Evolutionary conservation across 208 protist genomes (phyloP).

Genomic region (Trichomonas tenax): DNA sequence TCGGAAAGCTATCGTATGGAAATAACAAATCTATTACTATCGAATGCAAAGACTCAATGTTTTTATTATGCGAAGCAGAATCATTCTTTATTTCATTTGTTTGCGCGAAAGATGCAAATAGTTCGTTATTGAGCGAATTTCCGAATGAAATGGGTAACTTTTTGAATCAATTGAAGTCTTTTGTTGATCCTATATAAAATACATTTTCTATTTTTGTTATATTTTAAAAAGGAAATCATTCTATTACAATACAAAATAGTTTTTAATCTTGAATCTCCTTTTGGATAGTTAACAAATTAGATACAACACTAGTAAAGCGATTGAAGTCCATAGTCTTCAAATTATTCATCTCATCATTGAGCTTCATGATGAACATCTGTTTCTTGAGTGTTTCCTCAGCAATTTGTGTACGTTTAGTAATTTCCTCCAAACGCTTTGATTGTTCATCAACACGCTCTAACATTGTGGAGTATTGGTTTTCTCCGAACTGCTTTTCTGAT

Average conservation of each 20-base stretch:
- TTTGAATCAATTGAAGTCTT: background rate
- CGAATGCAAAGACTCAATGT: background rate
- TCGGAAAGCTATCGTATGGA: background rate
- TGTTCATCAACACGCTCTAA: background rate
- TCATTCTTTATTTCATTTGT: background rate
- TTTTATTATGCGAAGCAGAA: background rate
- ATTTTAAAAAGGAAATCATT: too few relatives aligned
- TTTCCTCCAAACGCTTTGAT: background rate
- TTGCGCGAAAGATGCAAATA: background rate
- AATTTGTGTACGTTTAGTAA: background rate
- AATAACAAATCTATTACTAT: background rate
- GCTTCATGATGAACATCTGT: background rate
- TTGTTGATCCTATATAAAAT: background rate
- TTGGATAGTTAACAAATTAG: background rate
- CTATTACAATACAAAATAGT: too few relatives aligned
- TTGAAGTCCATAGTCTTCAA: constrained; percentile 10
- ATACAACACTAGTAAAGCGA: background rate
- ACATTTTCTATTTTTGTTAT: background rate
- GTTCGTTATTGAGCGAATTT: background rate
- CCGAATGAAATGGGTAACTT: background rate
- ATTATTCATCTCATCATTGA: background rate
- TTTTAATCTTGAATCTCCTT: background rate
- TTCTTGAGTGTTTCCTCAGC: background rate
- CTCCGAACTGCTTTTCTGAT: background rate
- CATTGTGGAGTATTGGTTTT: background rate